A percentile compares a stretch with the other conserved stretches of the same genome.
Conservation (phyloP, 192 early-diverging fungal genomes). For the Backusella sp. region DNA sequence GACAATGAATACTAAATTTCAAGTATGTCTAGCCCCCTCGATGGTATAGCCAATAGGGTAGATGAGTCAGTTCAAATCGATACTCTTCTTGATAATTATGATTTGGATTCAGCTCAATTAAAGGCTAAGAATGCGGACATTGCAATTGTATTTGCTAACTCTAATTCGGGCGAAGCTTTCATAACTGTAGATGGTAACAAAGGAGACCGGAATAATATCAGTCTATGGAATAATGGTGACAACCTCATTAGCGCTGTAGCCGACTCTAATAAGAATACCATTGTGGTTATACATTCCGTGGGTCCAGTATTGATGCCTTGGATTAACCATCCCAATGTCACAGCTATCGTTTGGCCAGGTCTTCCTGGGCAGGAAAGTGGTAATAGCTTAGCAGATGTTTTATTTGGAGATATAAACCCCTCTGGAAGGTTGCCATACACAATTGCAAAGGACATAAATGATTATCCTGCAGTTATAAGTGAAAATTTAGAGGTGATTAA, state of each 20-base stretch:
- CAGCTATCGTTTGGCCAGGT: slow-evolving; percentile 48
- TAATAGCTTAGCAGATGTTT: slow-evolving; percentile 61
- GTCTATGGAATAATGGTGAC: slow-evolving; percentile 29
- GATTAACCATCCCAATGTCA: slow-evolving; percentile 60
- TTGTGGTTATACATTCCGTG: slow-evolving; percentile 44
- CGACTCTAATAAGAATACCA: slow-evolving; percentile 40
- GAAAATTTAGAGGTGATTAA: not conserved
- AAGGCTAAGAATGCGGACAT: slow-evolving; percentile 14
- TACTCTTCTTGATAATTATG: slow-evolving; percentile 10
- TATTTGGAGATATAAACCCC: slow-evolving; percentile 67
- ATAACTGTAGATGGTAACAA: slow-evolving; percentile 15
- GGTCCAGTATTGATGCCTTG: slow-evolving; percentile 62
- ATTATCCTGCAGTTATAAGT: slow-evolving; percentile 37
- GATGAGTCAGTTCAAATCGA: not conserved
- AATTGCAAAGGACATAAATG: slow-evolving; percentile 36
- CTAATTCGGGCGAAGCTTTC: slow-evolving; percentile 32
- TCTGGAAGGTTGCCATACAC: slow-evolving; percentile 60
- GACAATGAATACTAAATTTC: too few relatives aligned
- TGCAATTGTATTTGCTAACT: slow-evolving; percentile 32
- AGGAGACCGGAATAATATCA: slow-evolving; percentile 22
- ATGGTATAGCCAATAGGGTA: not conserved
- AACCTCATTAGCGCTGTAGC: slow-evolving; percentile 35
- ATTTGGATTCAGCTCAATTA: not conserved
- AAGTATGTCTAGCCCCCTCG: not conserved
- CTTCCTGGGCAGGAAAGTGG: slow-evolving; percentile 68